A percentile compares a stretch with the other conserved stretches of the same genome.
phyloP scores from a whole-genome alignment of 768 basidiomycete genomes.

The Suillus occidentalis region DNA sequence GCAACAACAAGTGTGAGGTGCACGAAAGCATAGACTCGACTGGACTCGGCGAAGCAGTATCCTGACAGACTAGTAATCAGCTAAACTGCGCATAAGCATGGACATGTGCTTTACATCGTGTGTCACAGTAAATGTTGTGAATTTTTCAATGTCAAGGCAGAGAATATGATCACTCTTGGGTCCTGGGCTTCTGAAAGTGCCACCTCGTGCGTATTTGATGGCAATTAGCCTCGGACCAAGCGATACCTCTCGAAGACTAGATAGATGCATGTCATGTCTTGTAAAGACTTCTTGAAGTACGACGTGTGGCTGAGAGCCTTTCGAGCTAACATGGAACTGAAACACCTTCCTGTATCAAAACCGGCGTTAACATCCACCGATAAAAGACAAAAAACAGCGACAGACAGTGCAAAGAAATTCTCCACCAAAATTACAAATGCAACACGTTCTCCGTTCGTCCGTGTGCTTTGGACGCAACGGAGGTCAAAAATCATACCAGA shows the following conservation, averaged over 20 bases:
- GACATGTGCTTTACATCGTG: constrained; percentile 3
- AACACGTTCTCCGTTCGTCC: constrained; percentile 3
- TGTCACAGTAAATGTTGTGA: neutral
- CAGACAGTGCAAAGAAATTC: constrained; percentile 5
- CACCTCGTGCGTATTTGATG: constrained; percentile 3
- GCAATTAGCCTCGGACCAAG: constrained; percentile 6
- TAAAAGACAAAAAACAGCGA: neutral
- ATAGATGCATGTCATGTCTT: constrained; percentile 6
- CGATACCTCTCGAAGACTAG: constrained; percentile 5
- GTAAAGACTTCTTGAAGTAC: constrained; percentile 3
- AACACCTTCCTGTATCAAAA: constrained; percentile 5
- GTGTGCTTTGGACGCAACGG: constrained; percentile 4
- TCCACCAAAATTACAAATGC: constrained; percentile 6
- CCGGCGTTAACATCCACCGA: neutral
- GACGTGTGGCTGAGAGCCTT: neutral
- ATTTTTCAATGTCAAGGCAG: constrained; percentile 3
- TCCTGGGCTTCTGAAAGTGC: constrained; percentile 3
- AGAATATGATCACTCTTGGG: constrained; percentile 4
- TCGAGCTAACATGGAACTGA: neutral
- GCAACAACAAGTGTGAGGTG: neutral
- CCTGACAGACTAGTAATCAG: neutral
- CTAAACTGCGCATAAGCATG: neutral
- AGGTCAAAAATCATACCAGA: constrained; percentile 8
- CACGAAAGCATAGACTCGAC: constrained; percentile 6
- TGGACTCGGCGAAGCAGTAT: neutral